These are phyloP conservation scores for Penicillium atrosanguineum DNA, from an alignment of 495 filamentous ascomycete genomes.

Conservation along the genomic window DNA sequence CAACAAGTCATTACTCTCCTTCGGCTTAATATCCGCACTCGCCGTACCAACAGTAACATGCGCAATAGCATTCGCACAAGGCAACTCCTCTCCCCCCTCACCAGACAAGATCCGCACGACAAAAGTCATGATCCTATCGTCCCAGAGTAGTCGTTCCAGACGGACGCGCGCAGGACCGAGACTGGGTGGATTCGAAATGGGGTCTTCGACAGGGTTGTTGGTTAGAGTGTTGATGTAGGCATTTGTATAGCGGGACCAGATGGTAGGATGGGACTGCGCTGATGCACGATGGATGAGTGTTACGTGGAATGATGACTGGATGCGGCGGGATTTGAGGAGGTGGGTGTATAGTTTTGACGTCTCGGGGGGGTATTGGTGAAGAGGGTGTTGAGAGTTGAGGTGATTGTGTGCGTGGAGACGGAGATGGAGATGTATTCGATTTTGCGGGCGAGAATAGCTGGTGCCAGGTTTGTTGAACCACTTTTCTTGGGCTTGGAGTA, in stretches of 20 bases:
- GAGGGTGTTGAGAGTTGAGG: slow-evolving; percentile 59
- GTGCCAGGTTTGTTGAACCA: slow-evolving; percentile 34
- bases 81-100: slow-evolving; percentile 43
- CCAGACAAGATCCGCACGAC: slow-evolving; percentile 63
- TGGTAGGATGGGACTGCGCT: slow-evolving; percentile 41
- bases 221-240: slow-evolving; percentile 44
- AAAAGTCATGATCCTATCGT: slow-evolving; percentile 82
- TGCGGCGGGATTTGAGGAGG: slow-evolving; percentile 65
- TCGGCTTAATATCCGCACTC: slow-evolving; percentile 71
- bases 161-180: slow-evolving; percentile 54
- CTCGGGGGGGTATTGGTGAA: slow-evolving; percentile 48
- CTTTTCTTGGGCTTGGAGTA: slow-evolving; percentile 33
- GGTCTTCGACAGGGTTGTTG: slow-evolving; percentile 39
- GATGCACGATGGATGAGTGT: slow-evolving; percentile 82
- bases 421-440: slow-evolving; percentile 83
- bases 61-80: slow-evolving; percentile 72
- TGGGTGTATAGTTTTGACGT: slow-evolving; percentile 68
- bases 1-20: slow-evolving; percentile 87
- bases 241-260: slow-evolving; percentile 67
- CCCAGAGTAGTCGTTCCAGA: slow-evolving; percentile 72
- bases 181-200: slow-evolving; percentile 31
- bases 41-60: slow-evolving; percentile 90
- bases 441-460: slow-evolving; percentile 39
- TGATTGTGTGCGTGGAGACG: slow-evolving; percentile 57
- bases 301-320: slow-evolving; percentile 88